Percentiles rank a stretch among this genome's conserved stretches.
phyloP scores from a whole-genome alignment of 139 green algal genomes.

The Chlamydomonas asymmetrica region DNA sequence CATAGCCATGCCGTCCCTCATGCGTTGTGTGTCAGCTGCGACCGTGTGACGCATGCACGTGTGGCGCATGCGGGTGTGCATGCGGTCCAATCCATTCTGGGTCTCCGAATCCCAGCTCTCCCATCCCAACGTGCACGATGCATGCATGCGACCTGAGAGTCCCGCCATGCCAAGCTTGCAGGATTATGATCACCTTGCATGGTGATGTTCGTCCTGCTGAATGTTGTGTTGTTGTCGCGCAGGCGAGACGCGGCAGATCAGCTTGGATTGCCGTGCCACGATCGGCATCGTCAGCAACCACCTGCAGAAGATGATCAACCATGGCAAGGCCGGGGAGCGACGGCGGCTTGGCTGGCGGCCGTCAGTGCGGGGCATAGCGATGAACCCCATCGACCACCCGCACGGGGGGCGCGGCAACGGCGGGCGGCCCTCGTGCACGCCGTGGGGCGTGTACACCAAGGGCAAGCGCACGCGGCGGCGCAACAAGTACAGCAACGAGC shows the following conservation, averaged over 20 bases:
- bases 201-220: no score
- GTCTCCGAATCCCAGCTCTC: no score
- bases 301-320: constrained; percentile 78
- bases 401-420: constrained; percentile 84
- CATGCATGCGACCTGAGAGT: no score
- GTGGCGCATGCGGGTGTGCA: no score
- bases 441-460: constrained; percentile 89
- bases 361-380: constrained; percentile 82
- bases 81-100: no score
- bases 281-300: constrained; percentile 88
- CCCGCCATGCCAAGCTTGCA: no score
- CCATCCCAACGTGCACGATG: no score
- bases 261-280: constrained; percentile 78
- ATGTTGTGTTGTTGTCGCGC: neutral
- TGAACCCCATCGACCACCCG: constrained; percentile 96
- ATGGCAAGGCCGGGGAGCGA: constrained; percentile 45
- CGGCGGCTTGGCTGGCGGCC: constrained; percentile 25
- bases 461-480: constrained; percentile 79
- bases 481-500: constrained; percentile 62
- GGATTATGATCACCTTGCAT: no score
- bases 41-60: no score
- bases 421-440: constrained; percentile 73
- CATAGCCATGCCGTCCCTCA: no score
- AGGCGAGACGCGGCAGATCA: constrained; percentile 79
- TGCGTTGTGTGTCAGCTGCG: no score